Evolutionary conservation across 768 basidiomycete genomes (phyloP).

Genomic region (Ramaria sp.): DNA sequence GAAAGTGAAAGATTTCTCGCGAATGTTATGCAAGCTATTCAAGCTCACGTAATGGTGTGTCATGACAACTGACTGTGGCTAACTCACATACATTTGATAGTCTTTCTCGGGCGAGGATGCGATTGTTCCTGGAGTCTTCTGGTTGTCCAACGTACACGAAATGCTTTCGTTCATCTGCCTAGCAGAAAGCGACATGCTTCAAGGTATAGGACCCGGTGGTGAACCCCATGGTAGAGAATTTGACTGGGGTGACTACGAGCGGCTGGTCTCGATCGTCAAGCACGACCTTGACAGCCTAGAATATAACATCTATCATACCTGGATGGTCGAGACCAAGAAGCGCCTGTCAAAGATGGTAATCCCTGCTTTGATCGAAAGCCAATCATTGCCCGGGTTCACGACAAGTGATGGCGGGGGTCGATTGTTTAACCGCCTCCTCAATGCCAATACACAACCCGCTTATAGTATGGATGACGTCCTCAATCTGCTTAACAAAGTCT

Average conservation of each 20-base stretch:
- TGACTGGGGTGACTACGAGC: conserved; percentile 96
- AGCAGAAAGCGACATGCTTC: conserved; percentile 97
- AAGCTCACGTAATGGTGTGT: conserved; percentile 94
- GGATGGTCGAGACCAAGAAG: conserved; percentile 98
- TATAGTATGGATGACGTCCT: conserved; percentile 98
- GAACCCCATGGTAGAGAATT: conserved; percentile 86
- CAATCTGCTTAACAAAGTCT: conserved; percentile 93
- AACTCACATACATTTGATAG: conserved; percentile 26
- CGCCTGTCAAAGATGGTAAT: conserved; percentile 95
- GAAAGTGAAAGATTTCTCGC: conserved; percentile 98
- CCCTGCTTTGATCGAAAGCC: conserved; percentile 96
- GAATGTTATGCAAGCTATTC: conserved; percentile 97
- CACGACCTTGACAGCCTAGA: conserved; percentile 97
- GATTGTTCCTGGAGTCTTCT: conserved; percentile 94
- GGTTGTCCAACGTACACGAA: conserved; percentile 99
- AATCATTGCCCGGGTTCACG: conserved; percentile 95
- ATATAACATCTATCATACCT: conserved; percentile 99
- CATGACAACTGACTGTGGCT: conserved; percentile 6
- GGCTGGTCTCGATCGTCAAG: conserved; percentile 94
- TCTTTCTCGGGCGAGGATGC: conserved; percentile 91
- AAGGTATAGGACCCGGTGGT: conserved; percentile 94
- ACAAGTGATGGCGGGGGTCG: conserved; percentile 89
- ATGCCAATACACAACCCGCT: conserved; percentile 78
- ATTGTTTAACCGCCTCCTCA: conserved; percentile 86
- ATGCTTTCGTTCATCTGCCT: conserved; percentile 98